phyloP scores from a whole-genome alignment of 805 yeast species.

The Ogataea nitratoaversa region DNA sequence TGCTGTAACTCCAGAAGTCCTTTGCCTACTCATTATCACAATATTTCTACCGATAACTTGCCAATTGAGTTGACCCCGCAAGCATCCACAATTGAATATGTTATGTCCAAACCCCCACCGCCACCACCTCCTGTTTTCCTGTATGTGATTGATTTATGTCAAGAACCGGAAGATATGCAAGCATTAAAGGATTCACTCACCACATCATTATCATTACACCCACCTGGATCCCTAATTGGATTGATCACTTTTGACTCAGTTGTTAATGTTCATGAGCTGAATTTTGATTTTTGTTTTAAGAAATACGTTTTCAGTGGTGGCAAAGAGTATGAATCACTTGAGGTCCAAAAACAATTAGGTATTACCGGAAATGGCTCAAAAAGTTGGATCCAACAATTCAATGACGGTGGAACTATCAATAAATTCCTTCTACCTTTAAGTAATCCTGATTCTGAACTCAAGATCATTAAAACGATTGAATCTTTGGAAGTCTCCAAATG shows the following conservation, averaged over 20 bases:
- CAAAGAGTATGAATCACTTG: conserved; percentile 58
- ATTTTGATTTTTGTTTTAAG: conserved; percentile 59
- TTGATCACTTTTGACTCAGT: conserved; percentile 86
- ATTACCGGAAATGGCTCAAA: conserved; percentile 33
- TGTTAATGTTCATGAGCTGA: conserved; percentile 82
- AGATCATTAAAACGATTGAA: conserved; percentile 74
- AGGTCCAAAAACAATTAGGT: conserved; percentile 34
- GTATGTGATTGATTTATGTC: conserved; percentile 84
- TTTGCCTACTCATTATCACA: conserved; percentile 78
- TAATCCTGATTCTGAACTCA: conserved; percentile 62
- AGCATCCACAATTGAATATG: conserved; percentile 79
- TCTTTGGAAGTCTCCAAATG: conserved; percentile 59
- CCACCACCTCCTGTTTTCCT: conserved; percentile 84
- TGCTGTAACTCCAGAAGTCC: conserved; percentile 75
- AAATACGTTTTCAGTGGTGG: conserved; percentile 85
- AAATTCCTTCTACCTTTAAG: conserved; percentile 33
- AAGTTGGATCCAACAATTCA: conserved; percentile 39
- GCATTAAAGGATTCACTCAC: conserved; percentile 79
- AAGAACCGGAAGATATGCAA: conserved; percentile 80
- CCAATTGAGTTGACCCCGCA: conserved; percentile 74
- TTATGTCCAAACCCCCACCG: conserved; percentile 53
- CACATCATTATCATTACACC: conserved; percentile 71
- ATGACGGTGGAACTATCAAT: conserved; percentile 37
- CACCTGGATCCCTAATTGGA: conserved; percentile 87
- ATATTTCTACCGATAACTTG: conserved; percentile 66